phyloP scores from a whole-genome alignment of 1,284 basidiomycete species.

The Irpex sp. region DNA sequence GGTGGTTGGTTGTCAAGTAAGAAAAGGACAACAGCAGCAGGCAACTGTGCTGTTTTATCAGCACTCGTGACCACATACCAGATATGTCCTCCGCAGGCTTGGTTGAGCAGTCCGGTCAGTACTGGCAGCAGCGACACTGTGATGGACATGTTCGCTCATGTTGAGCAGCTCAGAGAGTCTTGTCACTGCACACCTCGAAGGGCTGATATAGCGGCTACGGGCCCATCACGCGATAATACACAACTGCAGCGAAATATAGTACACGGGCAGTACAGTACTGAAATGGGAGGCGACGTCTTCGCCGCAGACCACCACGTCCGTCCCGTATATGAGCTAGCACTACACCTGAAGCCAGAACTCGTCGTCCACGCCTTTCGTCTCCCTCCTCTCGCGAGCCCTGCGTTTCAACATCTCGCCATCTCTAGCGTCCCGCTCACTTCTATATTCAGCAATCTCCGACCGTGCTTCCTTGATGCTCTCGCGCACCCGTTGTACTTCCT shows the following conservation, averaged over 20 bases:
- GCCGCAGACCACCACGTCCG: not conserved
- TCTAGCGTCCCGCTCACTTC: constrained; percentile 24
- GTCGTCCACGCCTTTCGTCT: constrained; percentile 26
- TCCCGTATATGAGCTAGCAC: not conserved
- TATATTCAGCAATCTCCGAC: constrained; percentile 27
- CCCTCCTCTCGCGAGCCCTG: constrained; percentile 22
- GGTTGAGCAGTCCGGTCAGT: not conserved
- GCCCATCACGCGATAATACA: not conserved
- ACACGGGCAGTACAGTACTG: not conserved
- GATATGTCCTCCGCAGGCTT: not conserved
- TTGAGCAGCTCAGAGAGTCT: too few relatives aligned
- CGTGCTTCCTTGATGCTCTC: constrained; percentile 35
- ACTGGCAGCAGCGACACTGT: not conserved
- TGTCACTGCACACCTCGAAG: too few relatives aligned
- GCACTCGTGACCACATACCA: not conserved
- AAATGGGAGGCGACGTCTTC: not conserved
- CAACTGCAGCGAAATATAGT: not conserved
- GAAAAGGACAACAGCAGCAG: not conserved
- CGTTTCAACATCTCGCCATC: constrained; percentile 14
- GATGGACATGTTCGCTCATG: too few relatives aligned
- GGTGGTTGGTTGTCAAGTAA: not conserved
- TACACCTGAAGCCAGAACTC: constrained; percentile 30
- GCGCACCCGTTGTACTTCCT: constrained; percentile 36
- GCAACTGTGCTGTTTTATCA: not conserved
- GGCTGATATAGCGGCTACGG: not conserved